Conservation (phyloP, 192 early-diverging fungal species). For the Backusella macrospora region DNA sequence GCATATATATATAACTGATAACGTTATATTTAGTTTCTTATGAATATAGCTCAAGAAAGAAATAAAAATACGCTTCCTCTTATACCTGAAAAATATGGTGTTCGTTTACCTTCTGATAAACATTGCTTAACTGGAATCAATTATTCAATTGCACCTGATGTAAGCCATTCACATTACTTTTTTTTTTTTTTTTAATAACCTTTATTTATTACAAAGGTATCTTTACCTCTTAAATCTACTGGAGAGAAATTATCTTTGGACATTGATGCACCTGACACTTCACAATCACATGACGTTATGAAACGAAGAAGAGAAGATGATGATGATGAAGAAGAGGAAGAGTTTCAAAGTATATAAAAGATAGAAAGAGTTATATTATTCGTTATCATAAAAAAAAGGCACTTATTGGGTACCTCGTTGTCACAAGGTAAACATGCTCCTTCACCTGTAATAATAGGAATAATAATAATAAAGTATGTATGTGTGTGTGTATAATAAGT, state of each 20-base stretch:
- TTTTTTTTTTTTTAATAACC: not conserved
- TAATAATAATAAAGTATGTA: too few species aligned
- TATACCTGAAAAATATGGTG: conserved; percentile 79
- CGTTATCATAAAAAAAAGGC: not conserved
- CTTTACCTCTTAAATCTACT: conserved; percentile 16
- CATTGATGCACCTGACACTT: not conserved
- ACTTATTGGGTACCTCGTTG: not conserved
- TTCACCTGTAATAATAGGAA: not conserved
- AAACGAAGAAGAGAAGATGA: conserved; percentile 30
- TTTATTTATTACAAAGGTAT: conserved; percentile 9
- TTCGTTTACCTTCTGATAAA: conserved; percentile 74
- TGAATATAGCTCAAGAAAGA: conserved; percentile 73
- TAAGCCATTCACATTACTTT: conserved; percentile 21
- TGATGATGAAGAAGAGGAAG: conserved; percentile 38
- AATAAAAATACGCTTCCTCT: conserved; percentile 74
- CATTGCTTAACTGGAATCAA: conserved; percentile 76
- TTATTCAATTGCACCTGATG: conserved; percentile 74
- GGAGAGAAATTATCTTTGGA: conserved; percentile 10
- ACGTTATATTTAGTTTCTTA: conserved; percentile 55
- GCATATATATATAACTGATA: not conserved
- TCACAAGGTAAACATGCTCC: not conserved
- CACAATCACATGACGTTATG: not conserved
- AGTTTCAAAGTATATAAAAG: conserved; percentile 9
- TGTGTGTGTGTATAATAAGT: too few species aligned
- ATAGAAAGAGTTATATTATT: not conserved